Conservation (phyloP, 1,284 basidiomycete genomes). For the Irpex sp. region DNA sequence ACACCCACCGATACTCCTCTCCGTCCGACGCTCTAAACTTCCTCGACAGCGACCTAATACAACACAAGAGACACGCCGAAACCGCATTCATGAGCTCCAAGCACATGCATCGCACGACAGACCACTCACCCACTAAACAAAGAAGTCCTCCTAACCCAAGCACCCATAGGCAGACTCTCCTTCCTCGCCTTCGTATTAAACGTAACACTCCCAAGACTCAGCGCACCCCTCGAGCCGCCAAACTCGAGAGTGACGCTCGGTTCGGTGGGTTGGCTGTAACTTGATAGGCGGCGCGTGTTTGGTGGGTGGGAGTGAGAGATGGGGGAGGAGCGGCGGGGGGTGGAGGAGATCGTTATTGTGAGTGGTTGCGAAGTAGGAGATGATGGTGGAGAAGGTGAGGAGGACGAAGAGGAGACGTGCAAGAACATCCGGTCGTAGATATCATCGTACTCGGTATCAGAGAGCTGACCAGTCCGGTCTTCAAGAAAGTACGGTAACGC, state of each 20-base stretch:
- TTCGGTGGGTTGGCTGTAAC: constrained; percentile 26
- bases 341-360: constrained; percentile 45
- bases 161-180: constrained; percentile 42
- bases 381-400: background rate
- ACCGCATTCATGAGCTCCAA: background rate
- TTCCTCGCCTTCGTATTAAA: constrained; percentile 30
- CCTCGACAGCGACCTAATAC: constrained; percentile 48
- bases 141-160: constrained; percentile 54
- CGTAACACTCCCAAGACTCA: constrained; percentile 45
- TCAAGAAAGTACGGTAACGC: constrained; percentile 55
- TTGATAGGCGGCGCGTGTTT: constrained; percentile 30
- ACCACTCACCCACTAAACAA: constrained; percentile 55
- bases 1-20: constrained; percentile 60
- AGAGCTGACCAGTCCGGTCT: constrained; percentile 58
- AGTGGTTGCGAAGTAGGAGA: background rate
- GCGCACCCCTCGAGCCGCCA: constrained; percentile 34
- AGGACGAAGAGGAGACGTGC: constrained; percentile 32
- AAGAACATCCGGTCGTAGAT: constrained; percentile 69
- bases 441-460: constrained; percentile 61
- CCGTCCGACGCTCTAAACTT: constrained; percentile 64
- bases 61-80: background rate
- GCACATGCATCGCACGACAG: no score
- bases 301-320: constrained; percentile 32
- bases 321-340: constrained; percentile 55
- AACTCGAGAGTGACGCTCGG: constrained; percentile 58